Conservation (phyloP, 2,329 filamentous ascomycete genomes). For the Cercospora citrullina region DNA sequence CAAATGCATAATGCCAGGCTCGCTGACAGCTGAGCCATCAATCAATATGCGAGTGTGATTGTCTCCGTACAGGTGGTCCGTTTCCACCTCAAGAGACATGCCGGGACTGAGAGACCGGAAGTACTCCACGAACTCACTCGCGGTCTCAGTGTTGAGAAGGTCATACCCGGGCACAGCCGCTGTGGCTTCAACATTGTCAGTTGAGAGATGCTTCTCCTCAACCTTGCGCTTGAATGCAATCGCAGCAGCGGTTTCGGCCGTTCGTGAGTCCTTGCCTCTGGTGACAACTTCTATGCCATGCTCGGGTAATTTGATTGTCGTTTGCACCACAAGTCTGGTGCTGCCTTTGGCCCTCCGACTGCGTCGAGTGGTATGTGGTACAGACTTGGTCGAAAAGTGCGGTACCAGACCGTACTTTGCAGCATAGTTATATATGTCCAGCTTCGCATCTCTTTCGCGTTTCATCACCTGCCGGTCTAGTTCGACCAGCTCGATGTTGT, state of each 20-base stretch:
- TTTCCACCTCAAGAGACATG: conserved; percentile 29
- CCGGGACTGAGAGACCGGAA: conserved; percentile 30
- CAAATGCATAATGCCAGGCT: conserved; percentile 34
- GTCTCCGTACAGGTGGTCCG: conserved; percentile 10
- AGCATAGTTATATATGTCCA: conserved; percentile 46
- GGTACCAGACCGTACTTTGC: conserved; percentile 43
- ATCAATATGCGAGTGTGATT: conserved; percentile 34
- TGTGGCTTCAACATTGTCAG: not conserved
- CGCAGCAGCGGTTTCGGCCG: conserved; percentile 42
- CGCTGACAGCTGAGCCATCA: conserved; percentile 34
- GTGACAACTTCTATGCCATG: conserved; percentile 40
- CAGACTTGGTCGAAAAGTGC: conserved; percentile 19
- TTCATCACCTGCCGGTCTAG: conserved; percentile 24
- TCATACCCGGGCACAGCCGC: conserved; percentile 9
- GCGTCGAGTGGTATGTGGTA: conserved; percentile 6
- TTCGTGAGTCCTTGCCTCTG: conserved; percentile 29
- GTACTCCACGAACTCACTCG: conserved; percentile 42
- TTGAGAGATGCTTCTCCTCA: conserved; percentile 37
- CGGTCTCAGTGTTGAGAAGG: conserved; percentile 43
- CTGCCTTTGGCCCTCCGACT: not conserved
- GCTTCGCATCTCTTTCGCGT: conserved; percentile 32
- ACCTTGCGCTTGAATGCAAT: conserved; percentile 44
- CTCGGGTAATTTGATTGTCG: conserved; percentile 39
- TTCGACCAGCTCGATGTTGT: conserved; percentile 17
- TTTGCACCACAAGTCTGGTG: conserved; percentile 5